Evolutionary conservation across 352 stramenopile genomes (phyloP), one percentile per base, ranked within the genome.

Genomic region (Globisporangium recalcitrans): DNA sequence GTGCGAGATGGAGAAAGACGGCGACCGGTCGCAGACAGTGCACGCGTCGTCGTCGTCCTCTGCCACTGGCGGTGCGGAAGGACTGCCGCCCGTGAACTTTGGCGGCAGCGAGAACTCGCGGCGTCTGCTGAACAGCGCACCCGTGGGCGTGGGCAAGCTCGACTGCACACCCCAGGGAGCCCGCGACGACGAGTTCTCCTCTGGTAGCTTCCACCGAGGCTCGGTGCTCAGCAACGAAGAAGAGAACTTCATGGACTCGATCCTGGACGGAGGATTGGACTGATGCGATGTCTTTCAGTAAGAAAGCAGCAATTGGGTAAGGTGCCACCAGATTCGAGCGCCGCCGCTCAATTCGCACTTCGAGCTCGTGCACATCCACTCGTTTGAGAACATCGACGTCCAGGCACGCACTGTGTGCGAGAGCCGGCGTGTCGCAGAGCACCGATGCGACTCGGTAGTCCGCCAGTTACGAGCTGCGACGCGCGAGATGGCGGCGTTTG

Each of bases 221-320:
- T 80, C 70, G 1, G 73, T 84, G 52, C 71, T 93, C 21, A 90
- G 76, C 64, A 85, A 90, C 52, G 82, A 93, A 29, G 85, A 93
- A 62, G 85, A 93, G 71, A 90, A 75, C 64, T 67, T 93, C 56
- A 93, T 93, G 85, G 77, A 91, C 61, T 74, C 78, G 40, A 93
- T 93, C 44, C 68, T 92, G 26, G 80, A 74, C 58, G 57, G 48
- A 14, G 70, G 70, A 29, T 13, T 60, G 21, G 44, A 62, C 44
- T 29, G 53, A 56, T 52, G 48, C 32, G 21, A n/a, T n/a, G n/a
- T n/a, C n/a, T n/a, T n/a, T n/a, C n/a, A n/a, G n/a, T n/a, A n/a
- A n/a, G n/a, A n/a, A n/a, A n/a, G n/a, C n/a, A n/a, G n/a, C n/a
- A n/a, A n/a, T n/a, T n/a, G n/a, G n/a, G n/a, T n/a, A n/a, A n/a